Evolutionary conservation across 345 rosid species (phyloP), one percentile per base, ranked within the genome.

Genomic region (Eutrema japonicum): DNA sequence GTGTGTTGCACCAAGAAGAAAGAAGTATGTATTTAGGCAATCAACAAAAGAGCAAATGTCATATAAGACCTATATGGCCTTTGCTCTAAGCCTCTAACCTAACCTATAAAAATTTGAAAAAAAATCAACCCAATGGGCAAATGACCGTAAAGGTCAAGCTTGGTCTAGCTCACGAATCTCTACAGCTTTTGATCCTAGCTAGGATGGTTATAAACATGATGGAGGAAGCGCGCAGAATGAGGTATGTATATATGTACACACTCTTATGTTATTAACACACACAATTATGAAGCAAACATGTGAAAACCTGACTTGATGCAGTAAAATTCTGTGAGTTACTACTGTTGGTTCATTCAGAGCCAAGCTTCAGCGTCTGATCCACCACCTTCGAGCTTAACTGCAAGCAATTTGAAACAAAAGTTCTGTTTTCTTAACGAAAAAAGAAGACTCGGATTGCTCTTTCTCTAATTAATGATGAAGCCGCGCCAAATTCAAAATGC

Each of bases 331-430:
- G 9, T 62, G 48, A 37, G 10, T 12, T 57, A 47, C 48, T 57
- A 47, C 48, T 47, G 27, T 70, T 58, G 13, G 32, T 40, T 56
- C 66, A 74, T 83, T 89, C 88, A 84, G 90, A 87, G 50, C 97
- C 93, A 73, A 85, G 91, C 83, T 89, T 94, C 43, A 83, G 90
- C 90, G 81, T 89, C 47, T 86, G 89, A 79, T 94, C 95, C 72
- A 88, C 92, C 65, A 81, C 83, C 81, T 85, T 89, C 80, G 85
- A 79, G 79, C 96, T 92, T 83, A 89, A 82, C 96, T 89, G 86
- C 80, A 80, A 71, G 14, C 55, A 73, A 40, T 33, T 43, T 9
- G 64, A 66, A 72, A 59, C 16, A 54, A 8, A 8, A 12, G 11
- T 38, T 38, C 4, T 48, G 66, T 59, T 48, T 43, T 70, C 16